Base-by-base conservation (phyloP, 805 yeast genomes). In the Cyberlindnera veronae region DNA sequence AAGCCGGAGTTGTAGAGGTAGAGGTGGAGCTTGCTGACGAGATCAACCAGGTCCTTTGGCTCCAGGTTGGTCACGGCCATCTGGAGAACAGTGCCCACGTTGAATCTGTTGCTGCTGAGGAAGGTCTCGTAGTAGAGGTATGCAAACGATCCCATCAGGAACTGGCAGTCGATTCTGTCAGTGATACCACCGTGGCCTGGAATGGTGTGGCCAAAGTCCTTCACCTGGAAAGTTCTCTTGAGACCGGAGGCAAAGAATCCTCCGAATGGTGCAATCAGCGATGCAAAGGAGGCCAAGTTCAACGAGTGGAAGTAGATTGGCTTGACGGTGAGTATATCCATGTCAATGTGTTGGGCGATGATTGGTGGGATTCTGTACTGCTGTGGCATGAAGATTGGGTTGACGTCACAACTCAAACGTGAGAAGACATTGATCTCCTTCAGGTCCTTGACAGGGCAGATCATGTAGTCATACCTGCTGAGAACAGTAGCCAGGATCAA, bases 141-240 rank as follows among this genome's bases (percentile, higher is more conserved):
- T 24, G 93, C 76, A 60, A 93, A 93, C 29, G 95, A 86, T 11
- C 99, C 99, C 98, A 93, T 93, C 53, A 93, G 70, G 60, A 91
- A 93, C 67, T 93, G 98, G 66, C 99, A 93, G 66, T 93, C 99
- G 70, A 93, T 82, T 67, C 99, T 77, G 62, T 93, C 99, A 19
- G 97, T 90, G 51, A 93, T 82, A 52, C 99, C 99, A 48, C 99
- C 99, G 60, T 93, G 99, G 23, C 99, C 99, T 13, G 99, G 99
- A 52, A 93, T 93, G 9, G 98, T 91, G 58, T 91, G 95, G 51
- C 98, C 99, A 58, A 93, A 93, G 65, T 93, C 99, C 66, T 93
- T 93, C 40, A 90, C 89, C 57, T 91, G 86, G 67, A 93, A 90
- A 12, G 98, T 88, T 65, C 99, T 80, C 69, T 93, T 93, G 54